Conservation (phyloP, 208 protist species). For the Trichomonas vaginalis region DNA sequence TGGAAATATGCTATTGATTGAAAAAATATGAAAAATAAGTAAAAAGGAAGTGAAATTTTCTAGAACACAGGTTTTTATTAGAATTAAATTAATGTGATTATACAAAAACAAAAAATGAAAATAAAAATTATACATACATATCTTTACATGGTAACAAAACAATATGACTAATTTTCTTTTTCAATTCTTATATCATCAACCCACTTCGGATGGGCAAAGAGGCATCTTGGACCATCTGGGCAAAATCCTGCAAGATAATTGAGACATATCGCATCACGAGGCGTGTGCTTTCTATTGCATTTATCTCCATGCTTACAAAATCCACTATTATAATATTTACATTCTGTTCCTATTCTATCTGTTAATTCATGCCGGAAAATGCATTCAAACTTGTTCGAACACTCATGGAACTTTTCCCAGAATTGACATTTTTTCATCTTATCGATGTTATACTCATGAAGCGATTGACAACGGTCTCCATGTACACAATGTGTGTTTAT, state of each 20-base stretch:
- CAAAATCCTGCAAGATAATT: background rate
- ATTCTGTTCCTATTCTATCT: background rate
- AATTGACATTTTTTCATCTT: background rate
- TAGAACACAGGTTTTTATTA: too few species aligned
- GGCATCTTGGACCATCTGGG: background rate
- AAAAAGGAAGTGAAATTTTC: too few species aligned
- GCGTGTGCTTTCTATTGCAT: background rate
- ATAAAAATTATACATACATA: too few species aligned
- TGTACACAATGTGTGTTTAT: background rate
- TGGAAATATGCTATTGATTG: too few species aligned
- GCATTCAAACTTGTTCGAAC: background rate
- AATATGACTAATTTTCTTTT: too few species aligned
- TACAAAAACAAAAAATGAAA: too few species aligned
- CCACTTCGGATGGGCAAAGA: background rate
- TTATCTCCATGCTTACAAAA: background rate
- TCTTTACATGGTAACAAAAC: too few species aligned
- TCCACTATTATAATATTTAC: background rate
- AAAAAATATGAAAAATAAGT: too few species aligned
- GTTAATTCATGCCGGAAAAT: background rate
- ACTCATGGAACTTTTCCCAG: background rate
- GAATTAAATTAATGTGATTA: too few species aligned
- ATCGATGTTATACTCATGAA: background rate
- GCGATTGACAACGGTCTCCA: background rate
- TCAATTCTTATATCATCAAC: background rate
- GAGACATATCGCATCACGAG: background rate